Conservation (phyloP, 768 basidiomycete genomes). For the Infundibulicybe gibba region DNA sequence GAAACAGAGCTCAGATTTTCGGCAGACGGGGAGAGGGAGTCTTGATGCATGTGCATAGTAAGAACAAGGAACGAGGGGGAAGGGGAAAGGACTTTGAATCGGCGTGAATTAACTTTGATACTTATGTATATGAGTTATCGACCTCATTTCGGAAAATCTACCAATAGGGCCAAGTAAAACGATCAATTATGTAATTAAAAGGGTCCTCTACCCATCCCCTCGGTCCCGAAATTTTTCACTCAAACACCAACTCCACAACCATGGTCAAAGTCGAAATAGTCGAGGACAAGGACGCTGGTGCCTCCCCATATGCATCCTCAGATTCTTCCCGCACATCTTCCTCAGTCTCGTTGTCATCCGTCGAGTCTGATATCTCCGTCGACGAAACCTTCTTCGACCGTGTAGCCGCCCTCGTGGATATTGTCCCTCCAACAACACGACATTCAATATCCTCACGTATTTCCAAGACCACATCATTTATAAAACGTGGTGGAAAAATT, state of each 20-base stretch:
- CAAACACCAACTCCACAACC: slow-evolving; percentile 17
- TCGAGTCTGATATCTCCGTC: slow-evolving; percentile 64
- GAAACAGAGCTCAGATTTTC: slow-evolving; percentile 14
- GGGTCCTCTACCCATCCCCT: slow-evolving; percentile 11
- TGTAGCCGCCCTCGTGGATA: slow-evolving; percentile 89
- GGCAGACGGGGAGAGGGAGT: slow-evolving; percentile 20
- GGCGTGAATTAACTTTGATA: not conserved
- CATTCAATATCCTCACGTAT: slow-evolving; percentile 64
- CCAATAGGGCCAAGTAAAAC: not conserved
- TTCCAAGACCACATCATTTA: slow-evolving; percentile 54
- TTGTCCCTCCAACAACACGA: slow-evolving; percentile 89
- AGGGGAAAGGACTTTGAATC: slow-evolving; percentile 8
- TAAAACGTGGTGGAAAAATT: slow-evolving; percentile 66
- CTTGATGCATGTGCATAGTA: slow-evolving; percentile 29
- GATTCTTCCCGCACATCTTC: slow-evolving; percentile 72
- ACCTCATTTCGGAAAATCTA: not conserved
- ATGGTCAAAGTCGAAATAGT: slow-evolving; percentile 96
- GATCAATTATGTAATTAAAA: slow-evolving; percentile 10
- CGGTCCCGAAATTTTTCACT: slow-evolving; percentile 20
- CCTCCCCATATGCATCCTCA: slow-evolving; percentile 71
- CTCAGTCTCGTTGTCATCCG: slow-evolving; percentile 73
- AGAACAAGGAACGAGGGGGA: slow-evolving; percentile 14
- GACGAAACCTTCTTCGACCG: slow-evolving; percentile 90
- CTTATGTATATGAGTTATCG: slow-evolving; percentile 1
- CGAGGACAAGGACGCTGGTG: slow-evolving; percentile 69